Conservation (phyloP, 2,329 filamentous ascomycete species). For the Nemania sp. region DNA sequence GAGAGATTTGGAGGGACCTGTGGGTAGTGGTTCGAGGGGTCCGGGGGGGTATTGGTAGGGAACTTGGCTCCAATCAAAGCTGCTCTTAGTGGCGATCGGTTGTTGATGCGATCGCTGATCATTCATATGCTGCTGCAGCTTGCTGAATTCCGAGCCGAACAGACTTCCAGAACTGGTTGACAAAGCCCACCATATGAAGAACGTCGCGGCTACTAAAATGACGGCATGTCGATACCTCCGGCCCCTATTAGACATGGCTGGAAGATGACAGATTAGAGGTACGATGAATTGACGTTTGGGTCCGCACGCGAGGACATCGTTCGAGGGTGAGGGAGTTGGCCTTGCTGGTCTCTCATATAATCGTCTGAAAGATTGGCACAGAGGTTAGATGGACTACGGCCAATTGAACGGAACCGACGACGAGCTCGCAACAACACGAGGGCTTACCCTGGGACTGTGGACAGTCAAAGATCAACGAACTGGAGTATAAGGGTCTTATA, state of each 20-base stretch:
- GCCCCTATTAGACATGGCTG: constrained; percentile 21
- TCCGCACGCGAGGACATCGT: neutral
- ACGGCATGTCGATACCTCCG: constrained; percentile 24
- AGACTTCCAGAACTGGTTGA: constrained; percentile 10
- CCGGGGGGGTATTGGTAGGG: constrained; percentile 21
- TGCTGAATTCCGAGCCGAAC: constrained; percentile 27
- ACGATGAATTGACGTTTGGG: neutral
- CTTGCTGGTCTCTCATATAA: neutral
- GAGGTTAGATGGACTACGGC: constrained; percentile 6
- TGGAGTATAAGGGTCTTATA: neutral
- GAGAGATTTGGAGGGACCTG: constrained; percentile 13
- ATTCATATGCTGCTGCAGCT: constrained; percentile 37
- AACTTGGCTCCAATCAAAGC: constrained; percentile 40
- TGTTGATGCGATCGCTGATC: constrained; percentile 4
- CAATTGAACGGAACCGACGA: constrained; percentile 6
- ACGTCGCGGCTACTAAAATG: constrained; percentile 18
- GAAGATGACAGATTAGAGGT: neutral
- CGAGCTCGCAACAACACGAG: neutral
- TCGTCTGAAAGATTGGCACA: neutral
- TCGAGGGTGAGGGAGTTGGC: neutral
- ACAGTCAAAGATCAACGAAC: neutral
- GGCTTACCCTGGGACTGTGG: neutral
- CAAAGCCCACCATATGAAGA: constrained; percentile 33
- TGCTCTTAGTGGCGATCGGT: constrained; percentile 33
- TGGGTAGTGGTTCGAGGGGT: constrained; percentile 25